Base-by-base conservation (phyloP, 768 basidiomycete genomes). In the Daedalea quercina region DNA sequence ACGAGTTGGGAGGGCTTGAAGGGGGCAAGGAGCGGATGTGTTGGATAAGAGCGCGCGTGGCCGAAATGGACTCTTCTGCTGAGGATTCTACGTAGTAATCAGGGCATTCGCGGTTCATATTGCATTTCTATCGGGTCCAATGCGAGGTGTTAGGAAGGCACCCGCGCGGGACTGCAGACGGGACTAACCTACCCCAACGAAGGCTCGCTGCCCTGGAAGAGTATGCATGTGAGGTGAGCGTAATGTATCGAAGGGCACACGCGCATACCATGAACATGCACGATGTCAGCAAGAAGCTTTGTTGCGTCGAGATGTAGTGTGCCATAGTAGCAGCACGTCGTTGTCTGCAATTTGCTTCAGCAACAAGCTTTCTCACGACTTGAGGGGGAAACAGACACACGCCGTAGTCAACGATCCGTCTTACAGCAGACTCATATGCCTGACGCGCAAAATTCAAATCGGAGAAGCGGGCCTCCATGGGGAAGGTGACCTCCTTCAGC, bases 291-390 rank as follows among this genome's bases (percentile, higher is more conserved):
- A 4, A 98, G 79, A 33, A 80, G 69, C 70, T 87, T 90, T 8
- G 91, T 92, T 0, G 85, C 79, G 52, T 87, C 85, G 23, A 85
- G 70, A 65, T 98, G 92, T 13, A 94, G 68, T 1, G 83, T 86
- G 8, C 82, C 90, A 64, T 90, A 95, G 68, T 94, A 96, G 66
- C 91, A 96, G 62, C 85, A 90, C 0, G 94, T 96, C 0, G 94
- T 96, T 1, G 93, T 95, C 94, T 93, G 34, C 11, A 20, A 13
- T 4, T 11, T 6, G 6, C 28, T n/a, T 34, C 28, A 17, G 8
- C 9, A 11, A n/a, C 31, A 33, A 28, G 9, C 25, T 41, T 20
- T 24, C 26, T 8, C 6, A 35, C 40, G 17, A 24, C 4, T 2
- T 11, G n/a, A 1, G 35, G 15, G 47, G 33, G 22, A 40, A 17